A percentile compares a stretch with the other conserved stretches of the same genome.
These are phyloP conservation scores for Magnusiomyces clavatus DNA, from an alignment of 1,139 yeast genomes.

Conservation along the genomic window DNA sequence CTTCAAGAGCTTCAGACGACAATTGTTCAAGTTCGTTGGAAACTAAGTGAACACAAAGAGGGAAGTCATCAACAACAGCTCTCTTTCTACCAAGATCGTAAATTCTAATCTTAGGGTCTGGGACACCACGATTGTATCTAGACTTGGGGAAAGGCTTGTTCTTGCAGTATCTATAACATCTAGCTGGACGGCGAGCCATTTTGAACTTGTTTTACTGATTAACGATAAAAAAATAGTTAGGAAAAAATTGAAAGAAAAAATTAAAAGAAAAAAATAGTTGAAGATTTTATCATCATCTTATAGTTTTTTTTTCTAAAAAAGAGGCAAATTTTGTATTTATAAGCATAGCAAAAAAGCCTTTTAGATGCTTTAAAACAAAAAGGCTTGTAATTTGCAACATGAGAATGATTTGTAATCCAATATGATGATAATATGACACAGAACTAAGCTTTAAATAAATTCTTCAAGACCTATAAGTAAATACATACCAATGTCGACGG, in stretches of 20 bases:
- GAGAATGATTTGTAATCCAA: too few relatives aligned
- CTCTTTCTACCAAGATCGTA: slow-evolving; percentile 99
- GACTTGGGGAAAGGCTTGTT: slow-evolving; percentile 99
- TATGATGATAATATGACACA: too few relatives aligned
- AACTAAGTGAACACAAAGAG: slow-evolving; percentile 97
- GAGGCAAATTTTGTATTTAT: too few relatives aligned
- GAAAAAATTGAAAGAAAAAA: background rate
- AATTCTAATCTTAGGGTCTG: slow-evolving; percentile 98
- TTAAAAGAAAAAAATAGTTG: background rate
- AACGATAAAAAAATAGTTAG: background rate
- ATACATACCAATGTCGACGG: too few relatives aligned
- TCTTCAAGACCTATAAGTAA: too few relatives aligned
- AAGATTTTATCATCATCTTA: background rate
- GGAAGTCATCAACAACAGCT: slow-evolving; percentile 99
- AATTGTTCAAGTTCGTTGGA: slow-evolving; percentile 99
- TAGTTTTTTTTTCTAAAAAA: too few relatives aligned
- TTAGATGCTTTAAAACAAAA: too few relatives aligned
- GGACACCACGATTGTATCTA: slow-evolving; percentile 99
- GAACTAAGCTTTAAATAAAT: too few relatives aligned
- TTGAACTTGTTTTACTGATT: slow-evolving; percentile 35
- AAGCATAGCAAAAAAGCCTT: too few relatives aligned
- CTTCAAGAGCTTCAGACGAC: slow-evolving; percentile 99
- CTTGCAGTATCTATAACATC: slow-evolving; percentile 99
- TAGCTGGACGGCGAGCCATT: slow-evolving; percentile 99
- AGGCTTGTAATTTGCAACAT: too few relatives aligned